phyloP scores from a whole-genome alignment of 2,329 filamentous ascomycete species.

The Scedosporium minutisporum region DNA sequence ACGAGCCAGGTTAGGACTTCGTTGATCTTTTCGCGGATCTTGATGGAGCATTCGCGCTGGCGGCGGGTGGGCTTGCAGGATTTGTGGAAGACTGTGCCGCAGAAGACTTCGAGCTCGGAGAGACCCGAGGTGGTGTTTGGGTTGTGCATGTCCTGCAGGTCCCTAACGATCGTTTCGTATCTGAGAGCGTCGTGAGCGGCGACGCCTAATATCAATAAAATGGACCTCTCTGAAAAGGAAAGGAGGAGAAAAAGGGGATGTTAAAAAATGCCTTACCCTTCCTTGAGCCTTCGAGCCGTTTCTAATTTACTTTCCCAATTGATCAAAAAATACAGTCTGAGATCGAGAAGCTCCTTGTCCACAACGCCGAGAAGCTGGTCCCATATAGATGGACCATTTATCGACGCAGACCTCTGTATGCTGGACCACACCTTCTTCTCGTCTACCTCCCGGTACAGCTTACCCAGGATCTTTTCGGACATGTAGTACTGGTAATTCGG shows the following conservation, averaged over 20 bases:
- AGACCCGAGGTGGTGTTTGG: conserved; percentile 30
- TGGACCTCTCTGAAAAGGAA: not conserved
- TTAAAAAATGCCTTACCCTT: conserved; percentile 26
- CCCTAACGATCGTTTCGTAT: conserved; percentile 12
- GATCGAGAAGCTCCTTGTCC: conserved; percentile 10
- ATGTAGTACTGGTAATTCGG: conserved; percentile 50
- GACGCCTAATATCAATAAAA: not conserved
- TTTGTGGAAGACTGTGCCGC: conserved; percentile 45
- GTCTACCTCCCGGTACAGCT: conserved; percentile 63
- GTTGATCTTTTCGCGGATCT: conserved; percentile 42
- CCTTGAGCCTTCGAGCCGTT: conserved; percentile 33
- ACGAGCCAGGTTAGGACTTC: conserved; percentile 32
- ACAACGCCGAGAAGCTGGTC: conserved; percentile 24
- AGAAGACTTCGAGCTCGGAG: conserved; percentile 44
- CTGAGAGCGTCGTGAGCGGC: not conserved
- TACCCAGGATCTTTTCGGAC: conserved; percentile 59
- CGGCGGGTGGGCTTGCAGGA: conserved; percentile 36
- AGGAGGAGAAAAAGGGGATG: not conserved
- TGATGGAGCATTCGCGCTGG: conserved; percentile 41
- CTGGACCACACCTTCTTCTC: conserved; percentile 58
- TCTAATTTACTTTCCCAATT: conserved; percentile 23
- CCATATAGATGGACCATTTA: conserved; percentile 30
- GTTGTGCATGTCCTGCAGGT: conserved; percentile 19
- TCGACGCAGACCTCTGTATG: conserved; percentile 23
- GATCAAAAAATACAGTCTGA: conserved; percentile 14